Evolutionary conservation across 1,284 basidiomycete species (phyloP).

Genomic region (Leccinum glutinopallens): DNA sequence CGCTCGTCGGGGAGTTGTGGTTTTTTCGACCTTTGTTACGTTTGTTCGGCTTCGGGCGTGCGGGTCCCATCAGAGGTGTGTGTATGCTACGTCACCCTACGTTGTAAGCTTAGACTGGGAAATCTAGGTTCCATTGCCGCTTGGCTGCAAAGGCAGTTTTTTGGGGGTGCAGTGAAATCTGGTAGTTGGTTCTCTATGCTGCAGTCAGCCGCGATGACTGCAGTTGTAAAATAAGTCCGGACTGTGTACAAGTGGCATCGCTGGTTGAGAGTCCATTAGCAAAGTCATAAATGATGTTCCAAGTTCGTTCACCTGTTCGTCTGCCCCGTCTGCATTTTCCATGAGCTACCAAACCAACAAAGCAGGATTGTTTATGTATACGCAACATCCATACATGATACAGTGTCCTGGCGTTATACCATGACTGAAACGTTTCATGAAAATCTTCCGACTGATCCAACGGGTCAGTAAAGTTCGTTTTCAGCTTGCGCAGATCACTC

Average conservation of each 20-base stretch:
- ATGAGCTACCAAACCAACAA: neutral
- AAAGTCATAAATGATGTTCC: neutral
- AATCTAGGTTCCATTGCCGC: slow-evolving; percentile 19
- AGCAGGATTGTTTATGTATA: neutral
- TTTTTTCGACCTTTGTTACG: too few species aligned
- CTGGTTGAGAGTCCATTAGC: neutral
- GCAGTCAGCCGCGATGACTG: neutral
- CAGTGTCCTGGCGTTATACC: neutral
- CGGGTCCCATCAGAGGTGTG: too few species aligned
- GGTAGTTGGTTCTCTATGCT: neutral
- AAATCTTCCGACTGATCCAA: neutral
- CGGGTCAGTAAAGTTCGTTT: neutral
- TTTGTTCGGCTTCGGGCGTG: too few species aligned
- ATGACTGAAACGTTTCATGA: neutral
- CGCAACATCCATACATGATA: neutral
- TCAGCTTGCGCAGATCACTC: neutral
- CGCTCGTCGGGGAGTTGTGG: too few species aligned
- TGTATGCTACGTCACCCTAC: too few species aligned
- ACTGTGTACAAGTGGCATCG: neutral
- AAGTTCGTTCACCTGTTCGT: neutral
- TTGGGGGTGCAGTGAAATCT: neutral
- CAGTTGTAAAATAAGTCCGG: neutral
- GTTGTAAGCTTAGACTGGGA: neutral
- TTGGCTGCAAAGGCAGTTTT: slow-evolving; percentile 17
- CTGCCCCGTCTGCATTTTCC: neutral